Percentiles rank a stretch among this genome's conserved stretches.
phyloP scores from a whole-genome alignment of 2,329 filamentous ascomycete species.

The Penicillium rolfsii region DNA sequence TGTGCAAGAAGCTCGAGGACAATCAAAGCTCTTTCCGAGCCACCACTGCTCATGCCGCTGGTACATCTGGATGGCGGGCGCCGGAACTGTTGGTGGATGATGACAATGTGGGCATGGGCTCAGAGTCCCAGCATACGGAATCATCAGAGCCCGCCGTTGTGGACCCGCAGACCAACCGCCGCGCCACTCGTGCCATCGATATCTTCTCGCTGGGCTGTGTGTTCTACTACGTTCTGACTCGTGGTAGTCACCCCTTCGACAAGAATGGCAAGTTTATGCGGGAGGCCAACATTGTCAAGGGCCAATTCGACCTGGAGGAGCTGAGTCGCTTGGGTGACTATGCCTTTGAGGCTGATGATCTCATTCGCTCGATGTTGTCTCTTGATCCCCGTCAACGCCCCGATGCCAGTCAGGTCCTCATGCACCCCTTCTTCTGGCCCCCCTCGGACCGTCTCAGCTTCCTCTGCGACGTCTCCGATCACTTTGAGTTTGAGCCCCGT shows the following conservation, averaged over 20 bases:
- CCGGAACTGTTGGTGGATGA: slow-evolving; percentile 88
- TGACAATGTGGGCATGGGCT: slow-evolving; percentile 56
- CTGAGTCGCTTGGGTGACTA: slow-evolving; percentile 80
- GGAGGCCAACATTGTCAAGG: slow-evolving; percentile 96
- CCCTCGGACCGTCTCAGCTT: slow-evolving; percentile 86
- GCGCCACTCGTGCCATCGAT: slow-evolving; percentile 93
- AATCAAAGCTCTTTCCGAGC: slow-evolving; percentile 94
- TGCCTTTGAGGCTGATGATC: slow-evolving; percentile 81
- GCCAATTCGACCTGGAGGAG: slow-evolving; percentile 71
- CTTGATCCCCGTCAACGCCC: slow-evolving; percentile 68
- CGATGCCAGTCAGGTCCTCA: slow-evolving; percentile 76
- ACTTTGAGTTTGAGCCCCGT: slow-evolving; percentile 89
- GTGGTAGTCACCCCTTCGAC: slow-evolving; percentile 89
- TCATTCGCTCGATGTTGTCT: slow-evolving; percentile 80
- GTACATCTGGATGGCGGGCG: slow-evolving; percentile 94
- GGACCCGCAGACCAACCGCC: slow-evolving; percentile 64
- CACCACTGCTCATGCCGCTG: slow-evolving; percentile 88
- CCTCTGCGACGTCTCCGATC: slow-evolving; percentile 94
- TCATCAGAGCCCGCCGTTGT: slow-evolving; percentile 57
- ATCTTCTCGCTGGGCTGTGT: slow-evolving; percentile 96
- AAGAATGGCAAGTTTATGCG: slow-evolving; percentile 93
- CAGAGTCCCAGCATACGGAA: slow-evolving; percentile 45
- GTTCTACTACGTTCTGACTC: slow-evolving; percentile 98
- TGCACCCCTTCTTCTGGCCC: slow-evolving; percentile 96
- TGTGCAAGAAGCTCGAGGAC: slow-evolving; percentile 95